A percentile compares a stretch with the other conserved stretches of the same genome.
phyloP scores from a whole-genome alignment of 1,139 yeast species.

The Candida sojae region DNA sequence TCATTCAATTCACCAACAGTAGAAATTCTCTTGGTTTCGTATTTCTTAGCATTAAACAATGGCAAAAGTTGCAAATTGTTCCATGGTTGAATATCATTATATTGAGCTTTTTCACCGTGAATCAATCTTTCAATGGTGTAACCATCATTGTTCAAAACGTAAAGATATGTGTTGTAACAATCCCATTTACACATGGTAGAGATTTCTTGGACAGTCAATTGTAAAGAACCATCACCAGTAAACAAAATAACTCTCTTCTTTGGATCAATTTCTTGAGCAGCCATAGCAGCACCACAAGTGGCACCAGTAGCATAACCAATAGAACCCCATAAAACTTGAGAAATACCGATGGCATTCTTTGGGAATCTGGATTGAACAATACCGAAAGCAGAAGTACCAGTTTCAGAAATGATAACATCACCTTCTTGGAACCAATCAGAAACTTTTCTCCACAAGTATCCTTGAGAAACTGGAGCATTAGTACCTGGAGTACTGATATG shows the following conservation, averaged over 20 bases:
- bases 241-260: conserved; percentile 74
- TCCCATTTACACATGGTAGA: conserved; percentile 83
- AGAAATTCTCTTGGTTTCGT: conserved; percentile 55
- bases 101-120: conserved; percentile 75
- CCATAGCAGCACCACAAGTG: conserved; percentile 81
- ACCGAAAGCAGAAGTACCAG: conserved; percentile 92
- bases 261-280: conserved; percentile 74
- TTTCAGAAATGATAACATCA: conserved; percentile 80
- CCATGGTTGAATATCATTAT: conserved; percentile 86
- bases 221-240: conserved; percentile 90
- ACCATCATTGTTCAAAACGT: conserved; percentile 83
- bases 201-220: conserved; percentile 84
- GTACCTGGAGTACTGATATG: conserved; percentile 21
- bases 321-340: conserved; percentile 90
- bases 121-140: conserved; percentile 89
- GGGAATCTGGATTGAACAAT: conserved; percentile 81
- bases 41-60: conserved; percentile 69
- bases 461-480: conserved; percentile 52
- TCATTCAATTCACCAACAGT: conserved; percentile 70
- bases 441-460: conserved; percentile 80
- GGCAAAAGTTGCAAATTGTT: conserved; percentile 69
- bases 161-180: conserved; percentile 69
- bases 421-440: conserved; percentile 77
- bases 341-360: conserved; percentile 69
- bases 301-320: conserved; percentile 90